These are phyloP conservation scores for Leccinum subgranulosum DNA, from an alignment of 768 basidiomycete genomes.

Conservation along the genomic window DNA sequence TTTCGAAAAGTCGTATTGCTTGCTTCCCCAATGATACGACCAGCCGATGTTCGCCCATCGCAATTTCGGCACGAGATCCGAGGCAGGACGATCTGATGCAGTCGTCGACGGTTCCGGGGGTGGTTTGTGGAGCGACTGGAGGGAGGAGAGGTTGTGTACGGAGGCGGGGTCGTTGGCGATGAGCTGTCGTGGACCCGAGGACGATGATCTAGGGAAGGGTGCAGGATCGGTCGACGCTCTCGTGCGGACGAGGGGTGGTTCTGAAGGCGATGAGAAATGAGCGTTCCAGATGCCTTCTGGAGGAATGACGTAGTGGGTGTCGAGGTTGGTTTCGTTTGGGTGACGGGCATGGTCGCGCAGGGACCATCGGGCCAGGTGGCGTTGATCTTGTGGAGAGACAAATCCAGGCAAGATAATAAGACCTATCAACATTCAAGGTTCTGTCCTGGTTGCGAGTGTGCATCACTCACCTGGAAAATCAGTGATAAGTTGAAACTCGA, in stretches of 20 bases:
- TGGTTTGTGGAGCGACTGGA: slow-evolving; percentile 57
- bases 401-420: slow-evolving; percentile 82
- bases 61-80: slow-evolving; percentile 67
- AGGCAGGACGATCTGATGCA: slow-evolving; percentile 45
- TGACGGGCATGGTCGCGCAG: slow-evolving; percentile 69
- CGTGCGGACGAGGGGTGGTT: slow-evolving; percentile 40
- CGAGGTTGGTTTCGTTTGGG: slow-evolving; percentile 89
- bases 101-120: slow-evolving; percentile 64
- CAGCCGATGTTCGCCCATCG: slow-evolving; percentile 97
- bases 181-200: slow-evolving; percentile 58
- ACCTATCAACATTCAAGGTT: slow-evolving; percentile 54
- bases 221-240: slow-evolving; percentile 23
- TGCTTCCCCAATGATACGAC: slow-evolving; percentile 96
- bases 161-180: slow-evolving; percentile 72
- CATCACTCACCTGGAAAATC: slow-evolving; percentile 40
- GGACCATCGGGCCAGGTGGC: slow-evolving; percentile 66
- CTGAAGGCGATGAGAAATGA: slow-evolving; percentile 38
- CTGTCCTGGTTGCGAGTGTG: not conserved
- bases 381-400: slow-evolving; percentile 60
- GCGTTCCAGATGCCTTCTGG: slow-evolving; percentile 74
- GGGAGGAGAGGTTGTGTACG: slow-evolving; percentile 47
- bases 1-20: slow-evolving; percentile 86
- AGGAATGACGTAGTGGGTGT: slow-evolving; percentile 82
- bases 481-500: slow-evolving; percentile 3
- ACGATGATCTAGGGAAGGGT: slow-evolving; percentile 4